Evolutionary conservation across 78 protist species (phyloP).

Genomic region (slime mould (Dictyostelium discoideum)): dicty_2.7 NC_007088.5:4311501-4312000

Average conservation of each 20-base stretch:
- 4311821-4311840: conserved; percentile 85
- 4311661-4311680: neutral
- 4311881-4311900: conserved; percentile 93
- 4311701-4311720: neutral
- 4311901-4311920: conserved; percentile 90
- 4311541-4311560: no score
- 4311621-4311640: no score
- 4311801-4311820: conserved; percentile 90
- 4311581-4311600: no score
- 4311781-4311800: conserved; percentile 87
- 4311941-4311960: conserved; percentile 82
- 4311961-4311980: conserved; percentile 84
- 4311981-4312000: conserved; percentile 83
- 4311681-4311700: neutral
- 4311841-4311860: conserved; percentile 87
- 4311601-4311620: no score
- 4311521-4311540: no score
- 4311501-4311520: no score
- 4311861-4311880: conserved; percentile 77
- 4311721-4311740: neutral
- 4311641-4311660: no score
- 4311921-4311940: conserved; percentile 86
- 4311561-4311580: no score
- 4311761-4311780: conserved; percentile 88
- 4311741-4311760: conserved; percentile 4